Evolutionary conservation across 176 grass and related monocot species (phyloP), one percentile per base, ranked within the genome.

Genomic region (Tillandsia fasciculata): DNA sequence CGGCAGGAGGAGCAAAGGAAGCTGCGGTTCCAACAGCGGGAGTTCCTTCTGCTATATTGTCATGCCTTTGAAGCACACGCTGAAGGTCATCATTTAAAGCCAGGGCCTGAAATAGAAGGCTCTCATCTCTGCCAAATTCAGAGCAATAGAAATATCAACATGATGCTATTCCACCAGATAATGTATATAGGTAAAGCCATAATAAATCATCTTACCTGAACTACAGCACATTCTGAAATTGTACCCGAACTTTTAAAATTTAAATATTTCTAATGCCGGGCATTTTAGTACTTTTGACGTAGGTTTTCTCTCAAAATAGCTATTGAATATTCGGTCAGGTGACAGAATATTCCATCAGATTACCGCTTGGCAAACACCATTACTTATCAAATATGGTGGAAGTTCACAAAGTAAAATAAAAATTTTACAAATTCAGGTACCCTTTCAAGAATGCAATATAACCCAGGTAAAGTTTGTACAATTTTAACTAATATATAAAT

Each of bases 51-150:
- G 87, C 80, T 64, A 99, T 85, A 67, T 99, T 86, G 67, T 93
- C 87, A 67, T 94, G 84, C n/a, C 90, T 87, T 84, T 94, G 67
- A 86, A 99, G 80, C 75, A 88, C 87, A 83, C 78, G 84, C 72
- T 90, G 90, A 51, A 99, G 54, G 69, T 99, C 90, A 57, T 99
- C 95, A 83, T 99, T 99, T 59, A 99, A 68, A 26, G 90, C 81
- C 56, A 99, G 70, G 77, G 84, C 90, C 70, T 90, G 90, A 84
- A 83, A 86, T 56, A 99, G 61, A 85, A 90, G 90, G 20, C 87
- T 79, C 72, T 99, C 95, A 3, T 99, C 95, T 56, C 95, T 99
- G 81, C 65, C 90, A 82, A 8, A 76, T 12, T 12, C 12, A 67
- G 26, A 15, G 8, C 27, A 61, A n/a, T 59, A 9, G 22, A 61